Base-by-base conservation (phyloP, 2,329 filamentous ascomycete species). In the Colletotrichum truncatum region DNA sequence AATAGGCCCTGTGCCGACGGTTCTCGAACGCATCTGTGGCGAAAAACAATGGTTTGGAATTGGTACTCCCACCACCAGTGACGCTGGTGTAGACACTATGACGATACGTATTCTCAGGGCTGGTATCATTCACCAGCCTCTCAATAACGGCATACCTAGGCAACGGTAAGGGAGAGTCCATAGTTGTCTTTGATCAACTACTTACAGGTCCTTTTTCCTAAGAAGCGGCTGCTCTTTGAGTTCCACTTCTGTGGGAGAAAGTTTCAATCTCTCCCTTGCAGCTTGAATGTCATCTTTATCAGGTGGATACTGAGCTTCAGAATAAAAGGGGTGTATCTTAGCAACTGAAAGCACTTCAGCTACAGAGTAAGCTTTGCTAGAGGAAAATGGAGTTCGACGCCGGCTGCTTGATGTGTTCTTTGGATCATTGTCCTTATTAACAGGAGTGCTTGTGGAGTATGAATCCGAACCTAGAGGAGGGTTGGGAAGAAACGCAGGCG, bases 21-120 rank as follows among this genome's bases (percentile, higher is more conserved):
- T 82, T 84, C 56, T 84, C 81, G 1, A 67, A 14, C 0, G 71
- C 69, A 65, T 83, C 79, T 0, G 77, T 79, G 0, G 76, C 75
- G 52, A 83, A 84, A 36, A 82, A 72, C 63, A 83, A 63, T 0
- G 76, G 74, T 0, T 70, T 69, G 0, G 73, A 73, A 9, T 6
- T 41, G 0, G 73, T 73, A 0, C 67, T 73, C 0, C 77, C 78
- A 0, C 82, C 81, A 1, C 82, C 81, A 0, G 81, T 83, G 1
- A 72, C 72, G 39, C 78, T 81, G 0, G 77, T 73, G 53, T 83
- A 84, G 3, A 73, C 68, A 21, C 72, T 73, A 3, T 70, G 72
- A 0, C 81, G 78, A 58, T 78, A 83, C 0, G 69, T 74, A 64
- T 82, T 82, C 2, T 72, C 21, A 0, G 73, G 69, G 25, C 62